A percentile compares a stretch with the other conserved stretches of the same genome.
Conservation (phyloP, 1,139 yeast genomes). For the Diutina pseudorugosa region DNA sequence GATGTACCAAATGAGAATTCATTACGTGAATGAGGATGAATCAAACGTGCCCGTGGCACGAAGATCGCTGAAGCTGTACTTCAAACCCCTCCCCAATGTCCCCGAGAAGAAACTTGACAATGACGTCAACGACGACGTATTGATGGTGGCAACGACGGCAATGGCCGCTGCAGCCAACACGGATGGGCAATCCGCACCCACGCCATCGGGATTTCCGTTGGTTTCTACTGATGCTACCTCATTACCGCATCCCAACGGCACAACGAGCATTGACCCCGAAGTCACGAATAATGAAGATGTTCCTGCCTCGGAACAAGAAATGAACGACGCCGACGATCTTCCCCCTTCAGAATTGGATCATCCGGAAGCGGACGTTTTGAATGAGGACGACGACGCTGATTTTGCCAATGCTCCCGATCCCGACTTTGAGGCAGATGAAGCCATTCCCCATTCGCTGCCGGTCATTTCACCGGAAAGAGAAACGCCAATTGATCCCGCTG, state of each 20-base stretch:
- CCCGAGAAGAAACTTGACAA: background rate
- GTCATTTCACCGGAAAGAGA: background rate
- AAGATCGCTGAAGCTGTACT: slow-evolving; percentile 1
- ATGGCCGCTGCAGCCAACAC: background rate
- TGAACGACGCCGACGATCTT: background rate
- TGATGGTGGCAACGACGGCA: background rate
- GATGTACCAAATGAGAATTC: slow-evolving; percentile 52
- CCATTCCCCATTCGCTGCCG: background rate
- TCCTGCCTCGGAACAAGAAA: background rate
- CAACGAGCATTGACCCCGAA: background rate
- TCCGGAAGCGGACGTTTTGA: background rate
- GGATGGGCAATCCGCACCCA: background rate
- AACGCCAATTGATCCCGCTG: background rate
- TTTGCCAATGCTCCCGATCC: background rate
- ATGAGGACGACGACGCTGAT: background rate
- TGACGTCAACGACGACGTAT: background rate
- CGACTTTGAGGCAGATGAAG: background rate
- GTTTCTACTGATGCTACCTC: background rate
- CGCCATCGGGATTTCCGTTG: background rate
- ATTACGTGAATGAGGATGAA: slow-evolving; percentile 40
- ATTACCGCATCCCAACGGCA: background rate
- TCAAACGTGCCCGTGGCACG: slow-evolving; percentile 11
- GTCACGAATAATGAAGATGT: background rate
- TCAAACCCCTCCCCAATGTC: background rate
- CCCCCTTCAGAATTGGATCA: background rate